Evolutionary conservation across 768 basidiomycete species (phyloP).

Genomic region (Lactarius evosmus): DNA sequence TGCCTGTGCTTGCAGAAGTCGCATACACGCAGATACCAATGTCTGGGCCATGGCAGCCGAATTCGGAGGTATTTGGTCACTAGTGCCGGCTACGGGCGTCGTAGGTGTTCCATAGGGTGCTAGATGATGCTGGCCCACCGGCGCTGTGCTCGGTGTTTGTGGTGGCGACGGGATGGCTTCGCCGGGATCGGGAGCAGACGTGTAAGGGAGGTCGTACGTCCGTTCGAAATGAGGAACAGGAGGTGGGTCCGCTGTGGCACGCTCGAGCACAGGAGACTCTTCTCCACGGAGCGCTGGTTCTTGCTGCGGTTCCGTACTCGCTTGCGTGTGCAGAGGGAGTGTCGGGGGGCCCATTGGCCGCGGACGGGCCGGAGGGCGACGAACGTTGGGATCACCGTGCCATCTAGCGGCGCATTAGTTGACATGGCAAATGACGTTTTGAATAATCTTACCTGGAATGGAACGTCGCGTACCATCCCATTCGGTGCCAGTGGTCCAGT

Average conservation of each 20-base stretch:
- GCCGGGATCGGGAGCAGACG: conserved; percentile 23
- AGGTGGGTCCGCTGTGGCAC: conserved; percentile 22
- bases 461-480: conserved; percentile 75
- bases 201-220: conserved; percentile 17
- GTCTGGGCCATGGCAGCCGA: conserved; percentile 51
- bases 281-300: conserved; percentile 24
- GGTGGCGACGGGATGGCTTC: conserved; percentile 28
- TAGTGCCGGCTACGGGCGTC: conserved; percentile 24
- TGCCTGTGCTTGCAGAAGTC: conserved; percentile 62
- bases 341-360: conserved; percentile 28
- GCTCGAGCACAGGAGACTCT: conserved; percentile 21
- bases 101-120: conserved; percentile 18
- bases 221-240: conserved; percentile 26
- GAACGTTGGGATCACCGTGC: conserved; percentile 27
- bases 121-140: conserved; percentile 20
- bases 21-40: conserved; percentile 54
- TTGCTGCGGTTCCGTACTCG: conserved; percentile 17
- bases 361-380: conserved; percentile 26
- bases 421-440: neutral
- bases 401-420: conserved; percentile 21
- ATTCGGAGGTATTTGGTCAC: conserved; percentile 46
- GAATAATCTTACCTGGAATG: conserved; percentile 50
- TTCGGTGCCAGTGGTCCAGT: conserved; percentile 75
- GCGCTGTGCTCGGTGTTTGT: conserved; percentile 25
- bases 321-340: conserved; percentile 19